Base-by-base conservation (phyloP, 768 basidiomycete genomes). In the Suillus clintonianus region DNA sequence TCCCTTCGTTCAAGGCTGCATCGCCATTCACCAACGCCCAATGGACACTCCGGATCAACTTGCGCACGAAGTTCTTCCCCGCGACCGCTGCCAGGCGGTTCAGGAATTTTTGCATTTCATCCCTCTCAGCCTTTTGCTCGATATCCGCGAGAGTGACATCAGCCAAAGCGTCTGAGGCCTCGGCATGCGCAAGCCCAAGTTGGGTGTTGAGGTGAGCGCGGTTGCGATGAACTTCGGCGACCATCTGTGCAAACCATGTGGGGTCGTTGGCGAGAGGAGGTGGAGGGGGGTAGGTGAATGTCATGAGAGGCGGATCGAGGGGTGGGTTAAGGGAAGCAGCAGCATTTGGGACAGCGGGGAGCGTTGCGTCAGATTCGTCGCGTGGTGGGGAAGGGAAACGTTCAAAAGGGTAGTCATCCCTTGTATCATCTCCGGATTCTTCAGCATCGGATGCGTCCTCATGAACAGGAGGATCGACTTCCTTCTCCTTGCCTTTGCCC, bases 251-350 rank as follows among this genome's bases (percentile, higher is more conserved):
- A 34, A 72, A 68, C 74, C 74, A 76, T 9, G 51, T 63, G 8
- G 74, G 68, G 47, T 77, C 74, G n/a, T 66, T n/a, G 24, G 57
- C 37, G 60, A 77, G 68, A 9, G 74, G 74, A 1, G 39, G 57
- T n/a, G 57, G 65, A 30, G 76, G 74, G 15, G 74, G 74, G 54
- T 73, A 77, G 22, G 65, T 62, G 9, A 76, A 17, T 0, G 56
- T 15, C 66, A 75, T 77, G 53, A 74, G 34, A n/a, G 74, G 74
- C 32, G 75, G 71, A n/a, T 65, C 37, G 37, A 74, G 65, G 2
- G 62, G 55, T 22, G 63, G 5, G 8, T 24, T 47, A 47, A 45
- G 1, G 63, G 51, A 39, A 41, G 41, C 19, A 53, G 58, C 32
- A 55, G 62, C 6, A n/a, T 36, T 30, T 47, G 53, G 32, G 59